A percentile compares a stretch with the other conserved stretches of the same genome.
Evolutionary conservation across 2,329 filamentous ascomycete genomes (phyloP).

Genomic region (Fusarium liriodendri): DNA sequence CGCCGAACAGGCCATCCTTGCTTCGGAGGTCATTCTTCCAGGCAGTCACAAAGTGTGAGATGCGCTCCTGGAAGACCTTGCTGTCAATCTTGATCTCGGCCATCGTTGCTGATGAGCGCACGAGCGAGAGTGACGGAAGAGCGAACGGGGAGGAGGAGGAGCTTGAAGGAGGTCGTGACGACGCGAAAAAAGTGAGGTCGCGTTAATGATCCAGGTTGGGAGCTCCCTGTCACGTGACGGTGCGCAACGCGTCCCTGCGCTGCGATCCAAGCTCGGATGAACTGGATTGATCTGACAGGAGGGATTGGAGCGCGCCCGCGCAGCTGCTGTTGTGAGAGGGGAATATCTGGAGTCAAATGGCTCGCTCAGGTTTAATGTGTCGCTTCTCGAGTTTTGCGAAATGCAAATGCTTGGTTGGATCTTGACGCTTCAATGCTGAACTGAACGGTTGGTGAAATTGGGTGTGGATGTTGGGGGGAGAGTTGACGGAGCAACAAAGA

Average conservation of each 20-base stretch:
- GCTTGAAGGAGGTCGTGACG: slow-evolving; percentile 42
- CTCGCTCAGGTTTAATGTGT: accelerated
- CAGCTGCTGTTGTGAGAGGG: neutral
- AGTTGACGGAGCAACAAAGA: slow-evolving; percentile 38
- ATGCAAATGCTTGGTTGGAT: neutral
- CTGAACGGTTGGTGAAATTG: neutral
- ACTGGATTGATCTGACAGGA: neutral
- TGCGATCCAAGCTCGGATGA: slow-evolving; percentile 36
- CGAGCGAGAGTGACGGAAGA: slow-evolving; percentile 43
- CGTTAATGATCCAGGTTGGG: slow-evolving; percentile 52
- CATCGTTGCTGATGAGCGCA: slow-evolving; percentile 61
- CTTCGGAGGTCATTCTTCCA: slow-evolving; percentile 97
- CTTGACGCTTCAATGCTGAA: neutral
- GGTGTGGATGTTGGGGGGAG: slow-evolving; percentile 1
- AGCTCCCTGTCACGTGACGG: slow-evolving; percentile 50
- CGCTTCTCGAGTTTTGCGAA: neutral
- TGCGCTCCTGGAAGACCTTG: slow-evolving; percentile 91
- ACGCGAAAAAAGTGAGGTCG: slow-evolving; percentile 57
- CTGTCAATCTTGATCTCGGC: slow-evolving; percentile 95
- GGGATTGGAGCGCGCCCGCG: neutral
- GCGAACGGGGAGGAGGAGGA: slow-evolving; percentile 32
- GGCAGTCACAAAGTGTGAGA: slow-evolving; percentile 85
- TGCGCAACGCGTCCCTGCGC: slow-evolving; percentile 38
- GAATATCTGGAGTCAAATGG: neutral
- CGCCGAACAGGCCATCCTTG: slow-evolving; percentile 85